Conservation (phyloP, 257 asterid species). For the Solanum arcanum region DNA sequence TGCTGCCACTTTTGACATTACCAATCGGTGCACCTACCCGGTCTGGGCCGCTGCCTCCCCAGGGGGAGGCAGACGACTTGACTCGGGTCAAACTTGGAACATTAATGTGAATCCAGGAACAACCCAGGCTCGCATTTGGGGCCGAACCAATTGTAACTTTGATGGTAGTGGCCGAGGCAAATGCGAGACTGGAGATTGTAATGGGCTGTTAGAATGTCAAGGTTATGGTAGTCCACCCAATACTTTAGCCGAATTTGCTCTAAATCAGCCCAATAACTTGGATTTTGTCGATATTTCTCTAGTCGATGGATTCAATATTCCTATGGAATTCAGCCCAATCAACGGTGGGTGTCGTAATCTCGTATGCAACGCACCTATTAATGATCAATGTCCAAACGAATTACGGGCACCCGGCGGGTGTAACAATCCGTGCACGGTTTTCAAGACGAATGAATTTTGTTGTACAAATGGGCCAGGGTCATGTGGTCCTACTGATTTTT, state of each 20-base stretch:
- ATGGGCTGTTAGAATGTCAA: slow-evolving; percentile 4
- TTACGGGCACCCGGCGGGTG: slow-evolving; percentile 29
- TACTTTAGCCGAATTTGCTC: slow-evolving; percentile 17
- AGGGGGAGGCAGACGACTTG: slow-evolving; percentile 8
- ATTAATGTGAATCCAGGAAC: slow-evolving; percentile 14
- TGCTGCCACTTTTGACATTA: slow-evolving; percentile 13
- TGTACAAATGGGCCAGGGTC: slow-evolving; percentile 38
- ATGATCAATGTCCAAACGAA: slow-evolving; percentile 24
- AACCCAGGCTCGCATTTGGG: slow-evolving; percentile 12
- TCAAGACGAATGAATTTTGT: slow-evolving; percentile 16
- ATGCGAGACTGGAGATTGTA: slow-evolving; percentile 23
- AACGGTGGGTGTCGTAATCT: slow-evolving; percentile 2
- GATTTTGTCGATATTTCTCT: slow-evolving; percentile 16
- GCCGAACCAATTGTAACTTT: slow-evolving; percentile 16
- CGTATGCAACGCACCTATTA: slow-evolving; percentile 25
- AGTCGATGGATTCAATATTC: slow-evolving; percentile 19
- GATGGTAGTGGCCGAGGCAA: slow-evolving; percentile 10
- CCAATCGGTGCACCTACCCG: slow-evolving; percentile 10
- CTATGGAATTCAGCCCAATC: slow-evolving; percentile 12
- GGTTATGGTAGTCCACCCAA: slow-evolving; percentile 15
- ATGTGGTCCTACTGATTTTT: slow-evolving; percentile 20
- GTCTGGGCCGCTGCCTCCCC: slow-evolving; percentile 25
- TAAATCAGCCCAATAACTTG: slow-evolving; percentile 13
- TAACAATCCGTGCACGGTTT: slow-evolving; percentile 33
- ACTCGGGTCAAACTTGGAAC: slow-evolving; percentile 1